A percentile compares a stretch with the other conserved stretches of the same genome.
Evolutionary conservation across 306 rosid genomes (phyloP).

Genomic region (Quercus parvula): DNA sequence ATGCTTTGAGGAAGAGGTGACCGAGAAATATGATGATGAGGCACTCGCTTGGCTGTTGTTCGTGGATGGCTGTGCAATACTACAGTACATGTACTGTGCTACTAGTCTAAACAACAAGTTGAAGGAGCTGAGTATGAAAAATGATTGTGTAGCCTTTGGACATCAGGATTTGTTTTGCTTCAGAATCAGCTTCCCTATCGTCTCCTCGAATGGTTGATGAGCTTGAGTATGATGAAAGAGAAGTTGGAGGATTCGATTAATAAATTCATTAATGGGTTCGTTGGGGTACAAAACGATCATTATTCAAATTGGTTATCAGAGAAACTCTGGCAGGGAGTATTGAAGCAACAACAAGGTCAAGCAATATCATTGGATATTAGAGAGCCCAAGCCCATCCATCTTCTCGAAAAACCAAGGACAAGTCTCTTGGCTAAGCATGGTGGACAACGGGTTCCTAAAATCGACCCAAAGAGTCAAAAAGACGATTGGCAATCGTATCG

Average conservation of each 20-base stretch:
- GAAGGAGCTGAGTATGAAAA: neutral
- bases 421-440: neutral
- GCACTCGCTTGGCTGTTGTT: conserved; percentile 14
- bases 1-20: neutral
- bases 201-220: conserved; percentile 7
- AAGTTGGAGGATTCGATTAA: neutral
- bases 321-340: no score
- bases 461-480: neutral
- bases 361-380: no score
- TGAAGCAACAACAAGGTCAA: neutral
- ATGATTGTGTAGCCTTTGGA: neutral
- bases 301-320: no score
- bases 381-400: no score
- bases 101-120: rapidly evolving
- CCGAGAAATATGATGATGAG: neutral
- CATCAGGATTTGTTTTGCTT: conserved; percentile 21
- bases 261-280: rapidly evolving
- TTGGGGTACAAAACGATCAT: no score
- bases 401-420: neutral
- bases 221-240: neutral
- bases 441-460: no score
- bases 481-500: neutral
- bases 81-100: neutral
- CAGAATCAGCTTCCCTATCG: conserved; percentile 29
- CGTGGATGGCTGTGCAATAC: conserved; percentile 20